A percentile compares a stretch with the other conserved stretches of the same genome.
These are phyloP conservation scores for Hygrophoropsis aurantiaca DNA, from an alignment of 768 basidiomycete species.

Conservation along the genomic window DNA sequence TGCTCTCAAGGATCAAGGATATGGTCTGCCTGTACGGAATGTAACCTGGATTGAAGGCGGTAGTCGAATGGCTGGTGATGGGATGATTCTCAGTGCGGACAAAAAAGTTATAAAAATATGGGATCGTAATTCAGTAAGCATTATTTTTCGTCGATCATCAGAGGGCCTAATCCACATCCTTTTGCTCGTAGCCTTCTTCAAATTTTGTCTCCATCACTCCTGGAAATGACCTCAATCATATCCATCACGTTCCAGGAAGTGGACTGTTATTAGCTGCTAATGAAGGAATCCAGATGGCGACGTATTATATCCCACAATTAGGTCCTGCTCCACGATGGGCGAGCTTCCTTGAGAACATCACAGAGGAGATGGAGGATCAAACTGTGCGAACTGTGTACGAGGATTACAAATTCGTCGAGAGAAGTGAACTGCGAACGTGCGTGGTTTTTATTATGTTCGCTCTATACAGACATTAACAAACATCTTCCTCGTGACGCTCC, in stretches of 20 bases:
- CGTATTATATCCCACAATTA: conserved; percentile 93
- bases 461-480: neutral
- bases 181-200: conserved; percentile 63
- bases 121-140: conserved; percentile 78
- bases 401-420: conserved; percentile 96
- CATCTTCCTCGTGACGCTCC: conserved; percentile 7
- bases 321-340: conserved; percentile 98
- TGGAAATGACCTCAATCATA: conserved; percentile 82
- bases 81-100: conserved; percentile 89
- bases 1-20: conserved; percentile 94
- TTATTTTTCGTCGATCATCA: neutral
- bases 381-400: conserved; percentile 79
- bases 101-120: conserved; percentile 98
- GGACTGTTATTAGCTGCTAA: conserved; percentile 91
- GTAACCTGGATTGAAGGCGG: conserved; percentile 91
- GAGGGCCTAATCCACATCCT: conserved; percentile 5
- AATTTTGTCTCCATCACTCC: conserved; percentile 96
- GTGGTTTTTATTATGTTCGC: conserved; percentile 31
- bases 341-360: conserved; percentile 96
- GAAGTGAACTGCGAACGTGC: conserved; percentile 80
- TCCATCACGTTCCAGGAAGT: conserved; percentile 87
- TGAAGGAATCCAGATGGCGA: conserved; percentile 94
- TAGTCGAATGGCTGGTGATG: conserved; percentile 78
- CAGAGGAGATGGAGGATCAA: conserved; percentile 96
- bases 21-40: conserved; percentile 84